phyloP scores from a whole-genome alignment of 1,139 yeast genomes.

The Candida sp. region DNA sequence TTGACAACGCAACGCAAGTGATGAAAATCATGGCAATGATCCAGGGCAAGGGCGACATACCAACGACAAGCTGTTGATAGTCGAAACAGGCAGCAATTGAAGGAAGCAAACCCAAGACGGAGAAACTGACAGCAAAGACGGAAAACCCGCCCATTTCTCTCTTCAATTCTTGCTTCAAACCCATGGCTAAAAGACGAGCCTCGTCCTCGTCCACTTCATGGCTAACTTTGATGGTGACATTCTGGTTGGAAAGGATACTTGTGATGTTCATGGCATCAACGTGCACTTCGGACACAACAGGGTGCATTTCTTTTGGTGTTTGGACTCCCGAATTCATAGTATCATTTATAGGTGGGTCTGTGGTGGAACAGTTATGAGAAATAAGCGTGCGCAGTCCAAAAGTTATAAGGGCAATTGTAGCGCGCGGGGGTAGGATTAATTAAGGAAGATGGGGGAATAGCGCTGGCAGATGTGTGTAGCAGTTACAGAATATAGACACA shows the following conservation, averaged over 20 bases:
- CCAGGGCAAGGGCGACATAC: constrained; percentile 62
- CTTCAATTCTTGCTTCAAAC: constrained; percentile 75
- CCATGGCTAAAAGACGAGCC: constrained; percentile 64
- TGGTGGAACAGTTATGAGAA: background rate
- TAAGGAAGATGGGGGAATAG: too few species aligned
- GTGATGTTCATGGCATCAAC: constrained; percentile 44
- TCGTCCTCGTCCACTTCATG: constrained; percentile 56
- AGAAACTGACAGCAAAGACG: constrained; percentile 71
- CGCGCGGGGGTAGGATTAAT: too few species aligned
- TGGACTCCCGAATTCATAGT: constrained; percentile 12
- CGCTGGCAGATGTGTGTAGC: too few species aligned
- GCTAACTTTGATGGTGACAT: constrained; percentile 44
- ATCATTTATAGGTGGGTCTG: constrained; percentile 1
- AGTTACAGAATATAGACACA: too few species aligned
- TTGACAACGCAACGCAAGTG: constrained; percentile 51
- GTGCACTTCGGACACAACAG: constrained; percentile 39
- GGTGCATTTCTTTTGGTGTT: constrained; percentile 23
- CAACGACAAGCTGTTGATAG: constrained; percentile 56
- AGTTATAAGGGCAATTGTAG: background rate
- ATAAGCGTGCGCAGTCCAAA: background rate
- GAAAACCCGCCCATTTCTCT: constrained; percentile 69
- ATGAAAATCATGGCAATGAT: constrained; percentile 53
- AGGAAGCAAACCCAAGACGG: constrained; percentile 74
- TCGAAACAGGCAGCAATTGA: constrained; percentile 64
- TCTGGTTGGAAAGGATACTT: constrained; percentile 45